These are phyloP conservation scores for Lodderomyces margitis DNA, from an alignment of 1,139 yeast species.

Conservation along the genomic window DNA sequence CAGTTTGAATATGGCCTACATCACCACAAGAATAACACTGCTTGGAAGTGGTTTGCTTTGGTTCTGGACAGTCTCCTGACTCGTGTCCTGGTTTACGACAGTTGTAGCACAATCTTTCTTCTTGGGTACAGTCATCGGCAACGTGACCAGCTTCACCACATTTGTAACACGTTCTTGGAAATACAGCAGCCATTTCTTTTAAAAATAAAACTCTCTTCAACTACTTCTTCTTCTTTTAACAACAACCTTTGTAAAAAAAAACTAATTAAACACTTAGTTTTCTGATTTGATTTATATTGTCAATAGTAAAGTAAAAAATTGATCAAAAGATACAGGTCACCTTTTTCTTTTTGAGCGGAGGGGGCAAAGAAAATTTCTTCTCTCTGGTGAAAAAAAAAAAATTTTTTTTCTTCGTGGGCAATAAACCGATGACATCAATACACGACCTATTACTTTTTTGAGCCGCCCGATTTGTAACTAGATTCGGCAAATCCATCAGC, in stretches of 20 bases:
- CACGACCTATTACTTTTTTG: not conserved
- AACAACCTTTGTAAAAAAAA: no score
- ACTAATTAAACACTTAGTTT: no score
- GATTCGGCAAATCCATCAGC: not conserved
- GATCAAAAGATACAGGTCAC: not conserved
- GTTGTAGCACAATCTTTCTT: slow-evolving; percentile 87
- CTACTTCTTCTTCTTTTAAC: slow-evolving; percentile 2
- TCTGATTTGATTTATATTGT: no score
- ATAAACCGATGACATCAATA: not conserved
- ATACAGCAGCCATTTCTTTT: slow-evolving; percentile 54
- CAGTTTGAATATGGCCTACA: slow-evolving; percentile 67
- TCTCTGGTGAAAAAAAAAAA: not conserved
- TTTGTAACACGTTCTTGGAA: slow-evolving; percentile 77
- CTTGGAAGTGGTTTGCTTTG: slow-evolving; percentile 77
- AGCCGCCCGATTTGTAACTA: not conserved
- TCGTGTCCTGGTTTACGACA: slow-evolving; percentile 91
- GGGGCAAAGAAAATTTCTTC: not conserved
- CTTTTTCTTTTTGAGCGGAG: not conserved
- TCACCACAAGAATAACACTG: slow-evolving; percentile 89
- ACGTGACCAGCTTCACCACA: slow-evolving; percentile 93
- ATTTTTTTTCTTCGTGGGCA: no score
- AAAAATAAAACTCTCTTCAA: slow-evolving; percentile 4
- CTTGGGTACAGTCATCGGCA: slow-evolving; percentile 82
- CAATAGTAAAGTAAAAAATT: no score
- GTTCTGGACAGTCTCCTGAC: slow-evolving; percentile 82